A percentile compares a stretch with the other conserved stretches of the same genome.
Conservation (phyloP, 2,329 filamentous ascomycete species). For the Fusarium abutilonis region DNA sequence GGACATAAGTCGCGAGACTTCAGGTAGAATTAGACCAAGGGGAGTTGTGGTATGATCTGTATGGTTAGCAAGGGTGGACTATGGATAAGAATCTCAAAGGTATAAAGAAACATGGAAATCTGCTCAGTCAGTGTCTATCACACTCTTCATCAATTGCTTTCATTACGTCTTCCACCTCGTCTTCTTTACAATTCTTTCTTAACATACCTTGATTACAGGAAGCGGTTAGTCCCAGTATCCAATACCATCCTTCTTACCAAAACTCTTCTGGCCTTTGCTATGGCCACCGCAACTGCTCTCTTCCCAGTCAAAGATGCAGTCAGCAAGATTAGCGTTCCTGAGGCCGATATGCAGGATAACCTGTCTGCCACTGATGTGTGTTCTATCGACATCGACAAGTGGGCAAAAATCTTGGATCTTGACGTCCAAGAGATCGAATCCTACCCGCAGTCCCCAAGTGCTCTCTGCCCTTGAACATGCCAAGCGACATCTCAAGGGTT, state of each 20-base stretch:
- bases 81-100: too few species aligned
- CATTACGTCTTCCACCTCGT: too few species aligned
- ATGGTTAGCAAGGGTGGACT: too few species aligned
- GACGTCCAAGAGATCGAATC: slow-evolving; percentile 4
- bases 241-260: slow-evolving; percentile 10
- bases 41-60: too few species aligned
- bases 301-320: not conserved
- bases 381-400: slow-evolving; percentile 4
- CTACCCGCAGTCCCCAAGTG: slow-evolving; percentile 1
- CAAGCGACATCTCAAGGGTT: slow-evolving; percentile 3
- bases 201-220: too few species aligned
- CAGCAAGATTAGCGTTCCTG: slow-evolving; percentile 3
- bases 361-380: slow-evolving; percentile 6
- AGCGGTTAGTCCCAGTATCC: too few species aligned
- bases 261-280: slow-evolving; percentile 6
- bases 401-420: slow-evolving; percentile 1
- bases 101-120: too few species aligned
- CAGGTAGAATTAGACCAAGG: too few species aligned
- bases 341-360: not conserved
- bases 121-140: too few species aligned
- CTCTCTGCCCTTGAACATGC: not conserved
- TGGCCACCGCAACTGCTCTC: slow-evolving; percentile 1
- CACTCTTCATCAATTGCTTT: too few species aligned
- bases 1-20: too few species aligned
- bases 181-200: too few species aligned